Evolutionary conservation across 768 basidiomycete species (phyloP), one percentile per base, ranked within the genome.

Genomic region (Filobasidium wieringae): DNA sequence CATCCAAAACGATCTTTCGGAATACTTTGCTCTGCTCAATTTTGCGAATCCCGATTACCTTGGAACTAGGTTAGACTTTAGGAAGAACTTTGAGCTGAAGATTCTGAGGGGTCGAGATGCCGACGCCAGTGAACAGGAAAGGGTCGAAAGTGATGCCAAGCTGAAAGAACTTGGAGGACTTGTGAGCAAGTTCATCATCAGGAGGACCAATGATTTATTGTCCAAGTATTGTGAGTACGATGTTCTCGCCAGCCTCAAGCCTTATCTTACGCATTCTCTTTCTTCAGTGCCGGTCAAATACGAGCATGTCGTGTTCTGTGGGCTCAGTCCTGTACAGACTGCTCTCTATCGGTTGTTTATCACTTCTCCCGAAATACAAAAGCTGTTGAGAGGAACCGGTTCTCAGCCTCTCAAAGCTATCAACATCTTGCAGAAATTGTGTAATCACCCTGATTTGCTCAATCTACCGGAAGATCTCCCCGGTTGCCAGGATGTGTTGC

Each of bases 331-430:
- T 15, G 83, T 95, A 64, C 91, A 96, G 65, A 75, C 88, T 14
- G 77, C 86, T 7, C 77, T 96, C 2, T 96, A 96, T 69, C 83
- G 84, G 49, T 79, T 88, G 30, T 96, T 96, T 69, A 92, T 93
- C 61, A 84, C 84, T 2, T 93, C 90, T 1, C 88, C 89, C 7
- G 89, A 89, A 68, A 93, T 93, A 66, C 87, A 88, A 68, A 86
- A 87, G 14, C 76, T 95, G 1, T 80, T 96, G 2, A 84, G 89
- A 11, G 91, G 91, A 22, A 78, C 80, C 50, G 80, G 92, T 4
- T 91, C 90, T 0, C 91, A 95, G 68, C 91, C 91, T n/a, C 79
- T 96, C 52, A 93, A 91, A 68, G 91, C 91, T 0, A 95, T 96
- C 69, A 89, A 90, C 62, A 83, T 93, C 55, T 76, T 96, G 47